Evolutionary conservation across 345 rosid genomes (phyloP).

Genomic region (Ceriops zippeliana): DNA sequence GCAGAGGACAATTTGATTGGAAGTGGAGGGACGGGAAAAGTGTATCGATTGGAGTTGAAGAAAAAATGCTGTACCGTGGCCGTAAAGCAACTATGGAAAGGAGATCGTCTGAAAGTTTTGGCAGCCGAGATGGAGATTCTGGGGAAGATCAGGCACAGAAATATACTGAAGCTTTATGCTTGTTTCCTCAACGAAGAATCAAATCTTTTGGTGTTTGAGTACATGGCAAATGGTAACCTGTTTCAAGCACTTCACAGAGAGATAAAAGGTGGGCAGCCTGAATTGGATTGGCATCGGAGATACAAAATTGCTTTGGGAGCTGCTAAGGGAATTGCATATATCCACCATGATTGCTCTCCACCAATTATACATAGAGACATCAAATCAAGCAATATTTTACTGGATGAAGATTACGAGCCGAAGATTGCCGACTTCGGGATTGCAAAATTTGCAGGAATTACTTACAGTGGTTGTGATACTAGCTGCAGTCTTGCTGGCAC

Average conservation of each 20-base stretch:
- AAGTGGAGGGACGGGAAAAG: conserved; percentile 82
- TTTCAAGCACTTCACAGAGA: conserved; percentile 54
- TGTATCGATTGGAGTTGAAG: conserved; percentile 71
- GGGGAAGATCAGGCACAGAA: conserved; percentile 73
- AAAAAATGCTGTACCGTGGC: conserved; percentile 62
- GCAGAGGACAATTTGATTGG: conserved; percentile 67
- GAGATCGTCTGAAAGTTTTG: conserved; percentile 47
- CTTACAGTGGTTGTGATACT: conserved; percentile 37
- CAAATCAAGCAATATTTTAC: conserved; percentile 80
- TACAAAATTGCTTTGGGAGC: conserved; percentile 71
- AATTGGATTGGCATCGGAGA: conserved; percentile 64
- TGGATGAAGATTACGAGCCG: conserved; percentile 58
- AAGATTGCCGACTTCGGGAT: conserved; percentile 90
- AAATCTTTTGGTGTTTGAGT: conserved; percentile 73
- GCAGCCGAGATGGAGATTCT: conserved; percentile 75
- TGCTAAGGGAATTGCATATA: conserved; percentile 81
- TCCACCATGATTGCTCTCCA: conserved; percentile 81
- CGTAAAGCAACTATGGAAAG: conserved; percentile 65
- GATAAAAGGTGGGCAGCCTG: conserved; percentile 50
- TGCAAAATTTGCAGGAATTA: conserved; percentile 62
- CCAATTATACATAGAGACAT: conserved; percentile 83
- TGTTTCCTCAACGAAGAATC: conserved; percentile 56
- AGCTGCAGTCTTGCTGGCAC: conserved; percentile 73
- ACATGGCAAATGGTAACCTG: conserved; percentile 77
- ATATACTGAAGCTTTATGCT: conserved; percentile 75